A percentile compares a stretch with the other conserved stretches of the same genome.
These are phyloP conservation scores for Martensiomyces pterosporus DNA, from an alignment of 192 early-diverging fungal genomes.

Conservation along the genomic window DNA sequence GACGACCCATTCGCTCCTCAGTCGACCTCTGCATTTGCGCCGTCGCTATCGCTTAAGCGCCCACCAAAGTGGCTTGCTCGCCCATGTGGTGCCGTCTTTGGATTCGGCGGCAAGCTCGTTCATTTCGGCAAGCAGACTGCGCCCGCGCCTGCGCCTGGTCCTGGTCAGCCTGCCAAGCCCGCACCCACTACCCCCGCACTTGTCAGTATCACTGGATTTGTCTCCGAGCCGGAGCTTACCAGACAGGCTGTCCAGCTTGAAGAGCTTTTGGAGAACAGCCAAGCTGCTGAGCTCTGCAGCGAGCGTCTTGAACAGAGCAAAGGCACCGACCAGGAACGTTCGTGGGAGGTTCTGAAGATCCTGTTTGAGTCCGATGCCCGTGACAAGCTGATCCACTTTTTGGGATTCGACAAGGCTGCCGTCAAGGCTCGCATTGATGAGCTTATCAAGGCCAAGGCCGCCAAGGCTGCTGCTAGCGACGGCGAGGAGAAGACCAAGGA, in stretches of 20 bases:
- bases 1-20: slow-evolving; percentile 78
- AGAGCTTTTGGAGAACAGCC: slow-evolving; percentile 54
- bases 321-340: slow-evolving; percentile 28
- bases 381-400: slow-evolving; percentile 76
- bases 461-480: slow-evolving; percentile 8
- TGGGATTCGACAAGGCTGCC: slow-evolving; percentile 80
- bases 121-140: slow-evolving; percentile 58
- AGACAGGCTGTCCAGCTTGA: slow-evolving; percentile 71
- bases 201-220: slow-evolving; percentile 63
- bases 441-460: slow-evolving; percentile 12
- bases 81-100: slow-evolving; percentile 81
- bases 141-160: slow-evolving; percentile 9
- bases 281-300: slow-evolving; percentile 49
- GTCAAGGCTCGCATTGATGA: slow-evolving; percentile 61
- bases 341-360: slow-evolving; percentile 80
- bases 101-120: slow-evolving; percentile 88
- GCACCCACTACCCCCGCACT: slow-evolving; percentile 29
- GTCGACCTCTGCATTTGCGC: slow-evolving; percentile 32
- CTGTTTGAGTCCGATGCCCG: slow-evolving; percentile 77
- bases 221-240: slow-evolving; percentile 70
- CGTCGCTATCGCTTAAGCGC: slow-evolving; percentile 63
- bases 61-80: slow-evolving; percentile 95
- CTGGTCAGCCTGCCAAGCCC: slow-evolving; percentile 31
- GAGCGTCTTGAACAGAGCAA: slow-evolving; percentile 33
- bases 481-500: slow-evolving; percentile 1